phyloP scores from a whole-genome alignment of 106 monocot genomes.

The Dendrobium nobile region DNA sequence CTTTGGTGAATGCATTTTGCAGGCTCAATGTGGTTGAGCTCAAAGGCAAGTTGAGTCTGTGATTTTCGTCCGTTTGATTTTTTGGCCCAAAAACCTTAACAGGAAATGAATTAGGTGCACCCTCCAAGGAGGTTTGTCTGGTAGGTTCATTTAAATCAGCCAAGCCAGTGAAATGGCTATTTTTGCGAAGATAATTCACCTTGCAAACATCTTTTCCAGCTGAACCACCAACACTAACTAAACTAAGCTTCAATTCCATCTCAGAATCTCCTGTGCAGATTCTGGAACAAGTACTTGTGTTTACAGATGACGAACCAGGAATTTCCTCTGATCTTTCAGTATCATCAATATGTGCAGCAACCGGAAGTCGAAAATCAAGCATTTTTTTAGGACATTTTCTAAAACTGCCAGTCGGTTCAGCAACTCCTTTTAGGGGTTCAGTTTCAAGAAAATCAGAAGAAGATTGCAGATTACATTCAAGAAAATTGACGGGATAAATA shows the following conservation, averaged over 20 bases:
- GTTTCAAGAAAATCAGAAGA: constrained; percentile 11
- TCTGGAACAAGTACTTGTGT: constrained; percentile 7
- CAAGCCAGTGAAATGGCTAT: neutral
- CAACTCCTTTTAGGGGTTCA: constrained; percentile 6
- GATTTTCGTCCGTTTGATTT: constrained; percentile 14
- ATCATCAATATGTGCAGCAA: constrained; percentile 36
- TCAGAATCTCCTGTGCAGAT: constrained; percentile 2
- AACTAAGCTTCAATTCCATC: constrained; percentile 23
- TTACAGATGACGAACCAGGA: constrained; percentile 12
- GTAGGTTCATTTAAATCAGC: constrained; percentile 58
- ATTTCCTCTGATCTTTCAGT: constrained; percentile 15
- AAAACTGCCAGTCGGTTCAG: constrained; percentile 6
- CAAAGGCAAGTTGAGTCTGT: constrained; percentile 5
- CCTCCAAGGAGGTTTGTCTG: constrained; percentile 17
- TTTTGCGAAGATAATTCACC: neutral
- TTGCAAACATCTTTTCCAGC: constrained; percentile 7
- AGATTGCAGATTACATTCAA: constrained; percentile 23
- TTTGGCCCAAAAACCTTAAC: constrained; percentile 6
- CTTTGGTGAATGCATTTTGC: constrained; percentile 14
- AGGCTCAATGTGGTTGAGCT: constrained; percentile 14
- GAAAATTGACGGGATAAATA: constrained; percentile 17
- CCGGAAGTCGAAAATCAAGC: constrained; percentile 58
- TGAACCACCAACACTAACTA: constrained; percentile 5
- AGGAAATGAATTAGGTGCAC: constrained; percentile 19
- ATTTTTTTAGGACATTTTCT: constrained; percentile 20